phyloP scores from a whole-genome alignment of 2,329 filamentous ascomycete species.

The Fusarium poae region DNA sequence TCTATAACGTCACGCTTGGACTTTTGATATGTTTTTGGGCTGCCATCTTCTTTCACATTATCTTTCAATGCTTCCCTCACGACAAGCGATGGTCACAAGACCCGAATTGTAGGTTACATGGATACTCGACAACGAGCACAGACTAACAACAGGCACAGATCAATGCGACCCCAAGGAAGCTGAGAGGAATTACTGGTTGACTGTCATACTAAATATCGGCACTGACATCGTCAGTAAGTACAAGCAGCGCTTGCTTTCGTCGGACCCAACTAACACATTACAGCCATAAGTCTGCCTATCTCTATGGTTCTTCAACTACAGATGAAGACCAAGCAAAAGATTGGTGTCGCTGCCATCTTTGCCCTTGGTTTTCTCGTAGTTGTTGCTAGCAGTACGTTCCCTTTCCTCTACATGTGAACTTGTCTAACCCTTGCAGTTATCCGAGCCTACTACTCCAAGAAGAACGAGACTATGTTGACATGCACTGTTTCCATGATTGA shows the following conservation, averaged over 20 bases:
- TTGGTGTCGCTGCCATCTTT: constrained; percentile 52
- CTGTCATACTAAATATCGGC: constrained; percentile 40
- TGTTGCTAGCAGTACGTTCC: constrained; percentile 48
- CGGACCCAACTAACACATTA: constrained; percentile 9
- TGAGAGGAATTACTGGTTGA: constrained; percentile 44
- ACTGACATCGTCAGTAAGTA: constrained; percentile 43
- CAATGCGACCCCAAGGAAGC: constrained; percentile 38
- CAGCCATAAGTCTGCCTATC: constrained; percentile 53
- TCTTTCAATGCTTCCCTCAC: constrained; percentile 56
- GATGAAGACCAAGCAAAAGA: constrained; percentile 52
- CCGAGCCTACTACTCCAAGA: constrained; percentile 53
- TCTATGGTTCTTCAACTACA: constrained; percentile 54
- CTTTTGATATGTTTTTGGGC: constrained; percentile 50
- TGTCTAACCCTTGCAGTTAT: constrained; percentile 44
- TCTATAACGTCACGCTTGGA: constrained; percentile 55
- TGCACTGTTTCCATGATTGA: constrained; percentile 57
- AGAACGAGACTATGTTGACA: constrained; percentile 54
- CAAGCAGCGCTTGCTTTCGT: rapidly evolving
- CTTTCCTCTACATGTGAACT: rapidly evolving
- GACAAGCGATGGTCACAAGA: constrained; percentile 51
- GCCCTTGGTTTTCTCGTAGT: constrained; percentile 52
- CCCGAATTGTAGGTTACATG: constrained; percentile 36
- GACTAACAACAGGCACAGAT: constrained; percentile 16
- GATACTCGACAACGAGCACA: rapidly evolving
- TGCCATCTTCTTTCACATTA: constrained; percentile 55